Percentiles rank a stretch among this genome's conserved stretches.
These are phyloP conservation scores for Platismatia glauca DNA, from an alignment of 495 filamentous ascomycete species.

Conservation along the genomic window DNA sequence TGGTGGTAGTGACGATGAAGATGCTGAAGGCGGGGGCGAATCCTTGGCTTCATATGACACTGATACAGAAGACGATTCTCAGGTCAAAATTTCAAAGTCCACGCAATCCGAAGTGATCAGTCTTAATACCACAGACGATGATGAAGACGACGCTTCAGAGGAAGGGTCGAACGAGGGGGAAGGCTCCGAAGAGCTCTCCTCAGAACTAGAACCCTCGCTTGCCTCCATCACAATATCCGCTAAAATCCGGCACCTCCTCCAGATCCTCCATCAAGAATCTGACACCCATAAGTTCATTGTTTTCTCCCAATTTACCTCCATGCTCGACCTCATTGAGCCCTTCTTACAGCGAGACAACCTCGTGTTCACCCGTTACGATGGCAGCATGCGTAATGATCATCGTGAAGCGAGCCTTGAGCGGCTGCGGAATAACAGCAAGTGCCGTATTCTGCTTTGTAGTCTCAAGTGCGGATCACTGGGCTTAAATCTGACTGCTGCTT, in stretches of 20 bases:
- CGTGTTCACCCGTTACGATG: slow-evolving; percentile 82
- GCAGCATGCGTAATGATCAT: slow-evolving; percentile 86
- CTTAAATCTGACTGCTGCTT: slow-evolving; percentile 88
- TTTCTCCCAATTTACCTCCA: slow-evolving; percentile 94
- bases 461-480: slow-evolving; percentile 88
- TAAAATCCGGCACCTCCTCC: slow-evolving; percentile 79
- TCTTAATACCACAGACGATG: slow-evolving; percentile 28
- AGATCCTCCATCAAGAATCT: slow-evolving; percentile 70
- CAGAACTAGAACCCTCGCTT: slow-evolving; percentile 14
- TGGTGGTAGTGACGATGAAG: slow-evolving; percentile 74
- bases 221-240: slow-evolving; percentile 58
- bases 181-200: slow-evolving; percentile 38
- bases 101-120: slow-evolving; percentile 19
- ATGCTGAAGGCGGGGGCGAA: slow-evolving; percentile 77
- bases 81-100: slow-evolving; percentile 11
- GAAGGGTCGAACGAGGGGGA: slow-evolving; percentile 33
- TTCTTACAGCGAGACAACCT: slow-evolving; percentile 68
- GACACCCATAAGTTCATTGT: slow-evolving; percentile 87
- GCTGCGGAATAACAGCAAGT: slow-evolving; percentile 61
- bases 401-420: slow-evolving; percentile 76
- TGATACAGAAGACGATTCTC: slow-evolving; percentile 40
- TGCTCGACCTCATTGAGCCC: slow-evolving; percentile 94
- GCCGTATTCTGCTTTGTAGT: slow-evolving; percentile 79
- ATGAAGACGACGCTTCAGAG: slow-evolving; percentile 20
- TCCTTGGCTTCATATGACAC: slow-evolving; percentile 60